Conservation (phyloP, 140 eudicot genomes). For the Stevia rebaudiana region DNA sequence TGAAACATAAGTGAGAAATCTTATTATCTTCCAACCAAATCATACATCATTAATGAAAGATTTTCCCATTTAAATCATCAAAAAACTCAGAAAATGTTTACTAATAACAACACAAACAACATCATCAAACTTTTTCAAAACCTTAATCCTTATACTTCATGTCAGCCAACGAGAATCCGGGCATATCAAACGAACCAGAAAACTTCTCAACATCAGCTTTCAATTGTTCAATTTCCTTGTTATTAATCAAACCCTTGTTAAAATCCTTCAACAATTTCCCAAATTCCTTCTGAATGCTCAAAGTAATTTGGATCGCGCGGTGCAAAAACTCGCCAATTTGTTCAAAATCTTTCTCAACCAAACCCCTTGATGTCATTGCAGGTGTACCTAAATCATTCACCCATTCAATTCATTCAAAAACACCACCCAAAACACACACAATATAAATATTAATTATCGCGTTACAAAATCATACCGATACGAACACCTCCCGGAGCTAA, state of each 20-base stretch:
- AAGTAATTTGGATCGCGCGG: constrained; percentile 62
- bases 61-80: neutral
- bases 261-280: constrained; percentile 94
- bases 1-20: constrained; percentile 21
- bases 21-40: constrained; percentile 32
- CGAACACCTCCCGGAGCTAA: constrained; percentile 90
- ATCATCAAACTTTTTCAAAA: neutral
- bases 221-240: constrained; percentile 81
- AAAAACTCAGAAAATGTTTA: constrained; percentile 11
- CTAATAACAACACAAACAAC: constrained; percentile 29
- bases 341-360: constrained; percentile 93
- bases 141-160: constrained; percentile 91
- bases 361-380: constrained; percentile 96
- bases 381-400: constrained; percentile 58
- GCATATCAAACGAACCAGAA: constrained; percentile 85
- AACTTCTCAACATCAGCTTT: constrained; percentile 93
- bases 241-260: constrained; percentile 85
- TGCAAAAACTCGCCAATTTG: constrained; percentile 87
- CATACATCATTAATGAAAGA: constrained; percentile 27
- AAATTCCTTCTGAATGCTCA: constrained; percentile 80
- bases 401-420: neutral
- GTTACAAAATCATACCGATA: constrained; percentile 43
- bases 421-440: neutral
- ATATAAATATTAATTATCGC: neutral
- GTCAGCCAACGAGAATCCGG: constrained; percentile 76